Evolutionary conservation across 2,329 filamentous ascomycete genomes (phyloP), one percentile per base, ranked within the genome.

Genomic region (Aspergillus texensis): DNA sequence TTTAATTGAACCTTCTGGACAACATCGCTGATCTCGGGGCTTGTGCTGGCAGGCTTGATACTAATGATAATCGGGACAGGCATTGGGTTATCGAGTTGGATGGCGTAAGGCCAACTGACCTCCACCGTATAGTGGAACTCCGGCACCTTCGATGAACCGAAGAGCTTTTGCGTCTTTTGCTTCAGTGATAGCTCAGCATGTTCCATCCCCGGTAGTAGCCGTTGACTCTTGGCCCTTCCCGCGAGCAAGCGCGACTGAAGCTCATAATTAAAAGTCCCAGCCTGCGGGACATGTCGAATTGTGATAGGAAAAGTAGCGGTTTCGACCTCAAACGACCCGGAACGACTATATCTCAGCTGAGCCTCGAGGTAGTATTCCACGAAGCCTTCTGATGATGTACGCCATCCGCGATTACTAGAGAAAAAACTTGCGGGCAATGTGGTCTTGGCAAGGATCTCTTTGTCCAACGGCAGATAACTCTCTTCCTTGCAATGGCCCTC

Each of bases 341-440:
- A 2, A 19, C 48, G 48, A 36, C 58, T 65, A 45, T 65, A 66
- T 5, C n/a, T 57, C 2, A 80, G 41, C 2, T 66, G 63, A 0
- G 77, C 77, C 36, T 75, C 62, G 1, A 81, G 62, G 12, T 68
- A 72, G 48, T 81, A 81, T 52, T 81, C 76, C n/a, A 78, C 75
- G 11, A 69, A 75, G 4, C 65, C 63, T 24, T 76, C 68, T n/a
- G 62, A 65, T 3, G 19, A 48, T 9, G 19, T 58, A 30, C 46
- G 50, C 36, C 24, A 52, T 36, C 59, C 55, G 1, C 28, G 39
- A 26, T 28, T 28, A 30, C 6, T 41, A 10, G 58, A 60, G 39
- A 24, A 58, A 26, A 70, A 70, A 0, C 66, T 63, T 2, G 66
- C 68, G 2, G 70, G 66, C n/a, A 71, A 39, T 3, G 41, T 21